Percentiles rank a stretch among this genome's conserved stretches.
Conservation (phyloP, 495 filamentous ascomycete species). For the Podospora pseudoanserina region DNA sequence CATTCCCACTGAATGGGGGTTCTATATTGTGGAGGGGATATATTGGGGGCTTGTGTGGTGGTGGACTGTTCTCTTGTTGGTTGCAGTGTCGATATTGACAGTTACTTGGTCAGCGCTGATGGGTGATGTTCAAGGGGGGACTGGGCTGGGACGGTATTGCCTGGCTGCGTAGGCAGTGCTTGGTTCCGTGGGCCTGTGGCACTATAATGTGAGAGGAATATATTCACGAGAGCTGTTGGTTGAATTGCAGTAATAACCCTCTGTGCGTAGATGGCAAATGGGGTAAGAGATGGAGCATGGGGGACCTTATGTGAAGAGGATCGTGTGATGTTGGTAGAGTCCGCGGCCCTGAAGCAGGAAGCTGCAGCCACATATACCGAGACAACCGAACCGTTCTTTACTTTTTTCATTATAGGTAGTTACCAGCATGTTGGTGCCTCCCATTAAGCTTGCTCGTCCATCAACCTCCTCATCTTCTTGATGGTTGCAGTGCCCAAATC, state of each 20-base stretch:
- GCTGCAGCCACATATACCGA: too few relatives aligned
- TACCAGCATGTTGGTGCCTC: too few relatives aligned
- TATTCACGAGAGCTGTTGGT: background rate
- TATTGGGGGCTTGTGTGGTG: background rate
- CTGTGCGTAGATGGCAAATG: too few relatives aligned
- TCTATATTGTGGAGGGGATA: background rate
- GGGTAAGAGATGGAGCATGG: too few relatives aligned
- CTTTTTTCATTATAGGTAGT: too few relatives aligned
- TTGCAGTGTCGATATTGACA: conserved; percentile 13
- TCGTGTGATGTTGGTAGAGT: too few relatives aligned
- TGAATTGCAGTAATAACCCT: too few relatives aligned
- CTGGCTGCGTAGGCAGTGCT: conserved; percentile 9
- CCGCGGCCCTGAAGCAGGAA: too few relatives aligned
- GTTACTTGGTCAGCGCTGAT: conserved; percentile 8
- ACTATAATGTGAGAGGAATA: background rate
- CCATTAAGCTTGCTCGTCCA: background rate
- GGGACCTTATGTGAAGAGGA: too few relatives aligned
- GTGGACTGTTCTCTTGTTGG: background rate
- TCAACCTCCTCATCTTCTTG: background rate
- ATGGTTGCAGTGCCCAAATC: background rate
- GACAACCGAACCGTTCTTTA: too few relatives aligned
- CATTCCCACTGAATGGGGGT: background rate
- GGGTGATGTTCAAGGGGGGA: conserved; percentile 13
- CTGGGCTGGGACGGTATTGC: conserved; percentile 15
- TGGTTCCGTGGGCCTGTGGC: background rate